These are phyloP conservation scores for Trametes versicolor DNA, from an alignment of 1,284 basidiomycete species.

Conservation along the genomic window DNA sequence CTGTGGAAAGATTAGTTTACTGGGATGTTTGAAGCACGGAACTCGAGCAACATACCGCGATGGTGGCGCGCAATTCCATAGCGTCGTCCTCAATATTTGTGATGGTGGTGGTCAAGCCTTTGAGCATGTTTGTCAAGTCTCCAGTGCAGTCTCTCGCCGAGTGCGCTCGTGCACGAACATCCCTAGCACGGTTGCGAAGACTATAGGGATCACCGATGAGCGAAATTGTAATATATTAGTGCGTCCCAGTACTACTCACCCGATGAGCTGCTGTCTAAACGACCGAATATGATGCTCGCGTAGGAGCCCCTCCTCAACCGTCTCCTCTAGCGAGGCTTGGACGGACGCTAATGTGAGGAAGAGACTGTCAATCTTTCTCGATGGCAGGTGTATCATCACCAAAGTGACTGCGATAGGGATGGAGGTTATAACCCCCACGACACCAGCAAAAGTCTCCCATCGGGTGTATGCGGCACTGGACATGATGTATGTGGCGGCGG, in stretches of 20 bases:
- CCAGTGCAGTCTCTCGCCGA: background rate
- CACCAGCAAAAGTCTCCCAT: constrained; percentile 8
- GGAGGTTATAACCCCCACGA: background rate
- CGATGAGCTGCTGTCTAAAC: no score
- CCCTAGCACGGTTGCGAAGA: background rate
- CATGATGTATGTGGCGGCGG: background rate
- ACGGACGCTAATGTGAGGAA: no score
- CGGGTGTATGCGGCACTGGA: constrained; percentile 2
- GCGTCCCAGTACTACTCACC: background rate
- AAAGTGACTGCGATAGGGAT: background rate
- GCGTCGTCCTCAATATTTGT: background rate
- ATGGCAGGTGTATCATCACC: background rate
- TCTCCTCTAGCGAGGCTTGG: no score
- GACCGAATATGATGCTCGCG: no score
- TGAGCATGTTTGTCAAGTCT: background rate
- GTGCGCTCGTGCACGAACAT: background rate
- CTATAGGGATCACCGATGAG: background rate
- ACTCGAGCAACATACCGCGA: no score
- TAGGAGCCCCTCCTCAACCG: no score
- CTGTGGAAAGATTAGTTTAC: background rate
- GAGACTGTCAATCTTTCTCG: no score
- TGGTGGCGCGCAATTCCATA: background rate
- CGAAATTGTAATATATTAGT: no score
- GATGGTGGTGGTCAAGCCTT: background rate
- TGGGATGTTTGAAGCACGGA: no score